phyloP scores from a whole-genome alignment of 352 stramenopile species.

The Elongisporangium undulatum region DNA sequence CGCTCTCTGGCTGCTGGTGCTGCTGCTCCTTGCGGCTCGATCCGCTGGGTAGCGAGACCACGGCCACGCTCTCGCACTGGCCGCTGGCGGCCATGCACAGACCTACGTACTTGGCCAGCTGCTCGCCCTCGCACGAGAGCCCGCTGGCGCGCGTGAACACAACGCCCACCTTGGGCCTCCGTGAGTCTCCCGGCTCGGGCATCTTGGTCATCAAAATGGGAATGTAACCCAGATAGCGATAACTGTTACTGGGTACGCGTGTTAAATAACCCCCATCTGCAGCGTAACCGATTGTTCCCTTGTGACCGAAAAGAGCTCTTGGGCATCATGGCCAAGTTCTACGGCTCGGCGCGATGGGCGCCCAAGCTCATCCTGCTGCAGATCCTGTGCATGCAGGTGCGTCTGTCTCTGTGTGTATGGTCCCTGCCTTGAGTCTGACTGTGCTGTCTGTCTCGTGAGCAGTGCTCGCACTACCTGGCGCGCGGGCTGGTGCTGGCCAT shows the following conservation, averaged over 20 bases:
- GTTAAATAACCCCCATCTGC: no score
- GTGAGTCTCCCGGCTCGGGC: constrained; percentile 9
- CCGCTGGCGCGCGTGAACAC: constrained; percentile 49
- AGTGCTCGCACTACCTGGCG: constrained; percentile 81
- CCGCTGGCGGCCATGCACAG: constrained; percentile 49
- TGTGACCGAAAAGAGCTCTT: neutral
- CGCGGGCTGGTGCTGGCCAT: constrained; percentile 70
- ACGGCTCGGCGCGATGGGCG: constrained; percentile 70
- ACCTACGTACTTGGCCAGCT: constrained; percentile 57
- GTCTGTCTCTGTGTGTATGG: neutral
- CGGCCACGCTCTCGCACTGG: constrained; percentile 38
- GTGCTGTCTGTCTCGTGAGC: neutral
- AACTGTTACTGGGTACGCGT: no score
- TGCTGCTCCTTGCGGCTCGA: constrained; percentile 1
- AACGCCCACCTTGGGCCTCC: constrained; percentile 33
- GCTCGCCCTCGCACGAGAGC: constrained; percentile 46
- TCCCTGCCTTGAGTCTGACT: neutral
- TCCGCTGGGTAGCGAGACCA: constrained; percentile 21
- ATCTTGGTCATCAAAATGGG: neutral
- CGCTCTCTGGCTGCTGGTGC: no score
- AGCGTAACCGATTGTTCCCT: neutral
- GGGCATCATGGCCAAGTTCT: constrained; percentile 74
- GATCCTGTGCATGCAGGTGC: constrained; percentile 85
- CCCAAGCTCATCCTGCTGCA: constrained; percentile 87
- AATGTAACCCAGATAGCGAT: neutral